Conservation (phyloP, 2,329 filamentous ascomycete genomes). For the Chrysoporthe cubensis region DNA sequence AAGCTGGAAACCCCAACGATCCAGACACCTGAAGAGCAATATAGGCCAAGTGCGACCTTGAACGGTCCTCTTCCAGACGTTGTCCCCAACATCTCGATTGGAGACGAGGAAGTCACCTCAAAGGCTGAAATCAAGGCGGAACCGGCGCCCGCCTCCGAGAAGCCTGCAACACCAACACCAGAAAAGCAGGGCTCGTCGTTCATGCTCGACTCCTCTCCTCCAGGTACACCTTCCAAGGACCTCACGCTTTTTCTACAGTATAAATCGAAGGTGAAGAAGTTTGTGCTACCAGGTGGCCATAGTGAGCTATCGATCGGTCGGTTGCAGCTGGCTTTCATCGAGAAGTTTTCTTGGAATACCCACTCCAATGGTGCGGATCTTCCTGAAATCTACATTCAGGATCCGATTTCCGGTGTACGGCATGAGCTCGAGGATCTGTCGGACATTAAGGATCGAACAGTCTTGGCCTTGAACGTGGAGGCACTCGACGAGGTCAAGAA, state of each 20-base stretch:
- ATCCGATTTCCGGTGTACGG: conserved; percentile 91
- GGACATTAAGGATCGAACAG: conserved; percentile 93
- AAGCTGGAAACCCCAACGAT: conserved; percentile 48
- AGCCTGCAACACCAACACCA: conserved; percentile 37
- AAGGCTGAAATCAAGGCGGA: conserved; percentile 31
- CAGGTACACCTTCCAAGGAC: conserved; percentile 73
- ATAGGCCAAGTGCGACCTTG: conserved; percentile 60
- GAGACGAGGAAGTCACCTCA: conserved; percentile 38
- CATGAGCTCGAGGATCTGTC: conserved; percentile 92
- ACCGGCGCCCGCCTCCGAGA: conserved; percentile 22
- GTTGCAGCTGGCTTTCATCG: conserved; percentile 93
- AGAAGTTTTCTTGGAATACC: conserved; percentile 99
- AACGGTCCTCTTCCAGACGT: conserved; percentile 59
- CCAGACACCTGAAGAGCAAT: conserved; percentile 71
- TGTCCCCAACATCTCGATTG: conserved; percentile 42
- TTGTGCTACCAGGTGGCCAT: conserved; percentile 82
- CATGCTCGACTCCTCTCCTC: conserved; percentile 68
- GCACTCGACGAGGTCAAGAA: conserved; percentile 93
- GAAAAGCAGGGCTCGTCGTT: conserved; percentile 59
- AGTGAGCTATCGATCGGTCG: conserved; percentile 84
- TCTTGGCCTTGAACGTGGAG: conserved; percentile 93
- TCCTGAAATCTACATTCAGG: conserved; percentile 97
- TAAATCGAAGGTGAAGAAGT: conserved; percentile 96
- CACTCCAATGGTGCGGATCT: conserved; percentile 91
- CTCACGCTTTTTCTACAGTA: conserved; percentile 94